Percentiles rank a stretch among this genome's conserved stretches.
These are phyloP conservation scores for Fusarium coicis DNA, from an alignment of 2,329 filamentous ascomycete genomes.

Conservation along the genomic window DNA sequence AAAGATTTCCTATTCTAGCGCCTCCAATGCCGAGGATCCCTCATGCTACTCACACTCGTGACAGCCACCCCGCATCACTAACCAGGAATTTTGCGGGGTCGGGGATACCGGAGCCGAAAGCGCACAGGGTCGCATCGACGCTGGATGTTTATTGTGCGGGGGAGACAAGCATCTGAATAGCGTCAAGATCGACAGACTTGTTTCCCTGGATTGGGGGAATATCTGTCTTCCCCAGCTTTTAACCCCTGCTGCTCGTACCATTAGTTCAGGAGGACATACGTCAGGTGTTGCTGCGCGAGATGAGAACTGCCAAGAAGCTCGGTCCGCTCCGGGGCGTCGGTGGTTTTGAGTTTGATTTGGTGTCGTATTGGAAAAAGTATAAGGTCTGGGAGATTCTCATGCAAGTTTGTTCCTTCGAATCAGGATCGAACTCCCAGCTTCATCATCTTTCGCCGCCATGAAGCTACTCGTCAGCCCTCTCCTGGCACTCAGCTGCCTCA, in stretches of 20 bases:
- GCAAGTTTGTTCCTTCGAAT: rapidly evolving
- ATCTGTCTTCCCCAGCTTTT: not conserved
- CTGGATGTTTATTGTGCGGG: not conserved
- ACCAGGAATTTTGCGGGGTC: not conserved
- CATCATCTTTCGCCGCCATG: not conserved
- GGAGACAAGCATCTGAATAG: not conserved
- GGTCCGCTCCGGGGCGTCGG: constrained; percentile 13
- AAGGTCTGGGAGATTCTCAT: not conserved
- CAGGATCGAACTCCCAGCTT: not conserved
- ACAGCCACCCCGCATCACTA: not conserved
- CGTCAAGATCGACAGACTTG: not conserved
- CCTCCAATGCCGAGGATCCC: not conserved
- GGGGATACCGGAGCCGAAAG: constrained; percentile 23
- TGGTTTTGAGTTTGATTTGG: not conserved
- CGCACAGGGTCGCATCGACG: not conserved
- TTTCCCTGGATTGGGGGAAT: not conserved
- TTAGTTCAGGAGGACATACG: not conserved
- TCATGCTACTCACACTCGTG: not conserved
- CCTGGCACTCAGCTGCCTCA: constrained; percentile 7
- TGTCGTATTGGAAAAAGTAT: not conserved
- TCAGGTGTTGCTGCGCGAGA: constrained; percentile 1
- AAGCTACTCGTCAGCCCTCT: not conserved
- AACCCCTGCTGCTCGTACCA: not conserved
- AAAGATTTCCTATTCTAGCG: not conserved
- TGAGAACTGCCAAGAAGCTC: not conserved